Evolutionary conservation across 805 yeast genomes (phyloP), one percentile per base, ranked within the genome.

Genomic region (Komagataella ulmi): DNA sequence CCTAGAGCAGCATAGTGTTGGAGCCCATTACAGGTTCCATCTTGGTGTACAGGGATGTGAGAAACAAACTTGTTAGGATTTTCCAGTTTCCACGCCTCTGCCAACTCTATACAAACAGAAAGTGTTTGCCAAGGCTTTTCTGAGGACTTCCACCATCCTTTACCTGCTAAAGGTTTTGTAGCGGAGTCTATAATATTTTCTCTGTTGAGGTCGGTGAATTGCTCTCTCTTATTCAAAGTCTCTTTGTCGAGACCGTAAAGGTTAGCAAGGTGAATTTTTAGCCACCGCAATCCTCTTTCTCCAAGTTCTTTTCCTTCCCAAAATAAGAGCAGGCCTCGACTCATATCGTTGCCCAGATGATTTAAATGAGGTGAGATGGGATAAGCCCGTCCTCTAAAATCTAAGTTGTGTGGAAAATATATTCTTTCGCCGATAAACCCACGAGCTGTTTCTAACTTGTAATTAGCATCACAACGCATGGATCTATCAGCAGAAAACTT

Each of bases 391-490:
- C 95, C 95, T 67, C 95, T 76, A 60, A 85, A 85, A 65, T 85
- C 95, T 52, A 85, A 68, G 55, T 84, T 84, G 61, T 86, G 91
- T 7, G 95, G 93, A 70, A 85, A 85, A 61, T 76, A 85, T 58
- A 85, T 76, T 58, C 75, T 75, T 63, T 85, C 93, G 21, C 95
- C 95, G 40, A 85, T 67, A 66, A 84, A 88, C 0, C 96, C 97
- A 56, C 98, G 76, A 0, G 99, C 98, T 62, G 93, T 88, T 65
- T 93, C 99, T 50, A 93, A 69, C 64, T 88, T 93, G 65, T 93
- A 93, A 64, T 93, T 91, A 55, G 87, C 75, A 66, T 90, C 97
- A 70, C 99, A 93, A 65, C 99, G 79, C 63, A 83, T 85, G 0
- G 98, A 90, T 65, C 93, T 80, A 55, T 76, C 73, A 19, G 83